Evolutionary conservation across 2,329 filamentous ascomycete genomes (phyloP), one percentile per base, ranked within the genome.

Genomic region (Metarhizium guizhouense): DNA sequence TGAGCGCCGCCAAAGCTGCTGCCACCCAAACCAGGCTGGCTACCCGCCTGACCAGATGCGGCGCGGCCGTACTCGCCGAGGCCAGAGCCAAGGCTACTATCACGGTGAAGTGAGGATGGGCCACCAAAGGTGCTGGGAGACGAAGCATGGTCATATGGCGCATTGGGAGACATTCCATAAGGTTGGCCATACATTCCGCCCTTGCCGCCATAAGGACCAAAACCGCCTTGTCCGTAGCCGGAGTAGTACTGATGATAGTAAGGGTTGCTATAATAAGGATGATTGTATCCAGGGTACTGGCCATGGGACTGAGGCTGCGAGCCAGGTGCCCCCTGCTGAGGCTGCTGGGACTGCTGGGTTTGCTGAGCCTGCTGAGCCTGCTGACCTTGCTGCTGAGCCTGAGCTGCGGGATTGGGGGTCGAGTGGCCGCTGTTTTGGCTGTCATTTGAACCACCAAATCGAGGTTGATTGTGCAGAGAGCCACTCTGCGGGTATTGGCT

Each of bases 391-490:
- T 74, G 72, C 63, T 81, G 80, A 50, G 73, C 74, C 66, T 82
- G 80, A 11, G 74, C 73, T 45, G 86, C 79, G 32, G 92, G 91
- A 74, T 95, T 94, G 40, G 93, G 92, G 2, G 92, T 96, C 65
- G 87, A 93, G 70, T 94, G 87, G 48, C 91, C 93, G 68, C 90
- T 96, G 75, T 87, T 90, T 65, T 91, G 88, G 59, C 82, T 81
- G 55, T 95, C 90, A 58, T 79, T 74, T 34, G 77, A 76, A 61
- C 74, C 76, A 34, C 79, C 78, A 48, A 85, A 86, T 54, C 84
- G 80, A 4, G 82, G 80, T 60, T 79, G 80, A 68, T 74, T 85
- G 59, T 74, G 72, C 47, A 71, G 64, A 34, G 66, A 63, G 62
- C 86, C 87, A 68, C 84, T 88, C 69, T 92, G 89, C 43, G 87